Evolutionary conservation across 2,329 filamentous ascomycete genomes (phyloP), one percentile per base, ranked within the genome.

Genomic region (Alternaria panax): DNA sequence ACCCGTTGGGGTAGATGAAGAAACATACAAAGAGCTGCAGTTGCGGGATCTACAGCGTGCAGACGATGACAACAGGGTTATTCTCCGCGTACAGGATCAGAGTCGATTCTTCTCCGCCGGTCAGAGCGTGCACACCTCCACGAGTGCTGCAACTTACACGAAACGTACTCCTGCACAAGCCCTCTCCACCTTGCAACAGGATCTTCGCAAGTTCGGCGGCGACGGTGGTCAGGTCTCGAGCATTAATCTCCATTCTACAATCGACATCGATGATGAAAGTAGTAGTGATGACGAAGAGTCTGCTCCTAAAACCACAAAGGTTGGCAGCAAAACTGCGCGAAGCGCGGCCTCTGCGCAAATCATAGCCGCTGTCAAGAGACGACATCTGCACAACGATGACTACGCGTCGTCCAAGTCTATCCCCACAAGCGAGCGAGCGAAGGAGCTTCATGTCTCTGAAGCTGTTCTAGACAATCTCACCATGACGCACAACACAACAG

Each of bases 31-130:
- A 63, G 84, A 93, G 72, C 81, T 98, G 30, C 85, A 88, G 38
- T 83, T 99, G 14, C 88, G 89, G 25, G 95, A 99, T 82, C 83
- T 99, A 32, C 88, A 87, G 54, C 91, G 87, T 1, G 88, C 92
- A 55, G 84, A 86, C 18, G 86, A 90, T 65, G 90, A 95, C 67
- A 87, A 90, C 61, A 88, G 91, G 20, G 90, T 98, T 62, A 87
- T 91, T 53, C 86, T 99, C 51, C 94, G 93, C 62, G 90, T 98
- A 70, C 92, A 91, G 66, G 92, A 97, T 72, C 92, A 97, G 74
- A 91, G 87, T 73, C 88, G 86, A 12, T 93, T 97, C 77, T 94
- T 96, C 74, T 88, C 89, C 0, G 81, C 78, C 0, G 78, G 80
- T 22, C 76, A 79, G 59, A 74, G 78, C 36, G 74, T 81, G 51